Evolutionary conservation across 306 rosid genomes (phyloP).

Genomic region (Potentilla sterilis): DNA sequence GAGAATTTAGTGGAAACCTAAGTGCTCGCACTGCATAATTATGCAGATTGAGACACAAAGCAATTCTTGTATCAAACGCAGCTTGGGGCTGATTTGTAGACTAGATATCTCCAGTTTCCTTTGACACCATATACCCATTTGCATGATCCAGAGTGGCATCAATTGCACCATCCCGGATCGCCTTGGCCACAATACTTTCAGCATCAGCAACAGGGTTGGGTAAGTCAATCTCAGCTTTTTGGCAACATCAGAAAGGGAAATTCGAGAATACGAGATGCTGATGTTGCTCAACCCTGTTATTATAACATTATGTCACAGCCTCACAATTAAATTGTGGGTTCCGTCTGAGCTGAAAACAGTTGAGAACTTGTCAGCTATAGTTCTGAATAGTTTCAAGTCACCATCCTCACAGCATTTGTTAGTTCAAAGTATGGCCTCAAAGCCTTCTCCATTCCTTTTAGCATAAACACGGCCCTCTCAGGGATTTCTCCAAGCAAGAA

Average conservation of each 20-base stretch:
- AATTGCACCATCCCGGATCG: slow-evolving; percentile 85
- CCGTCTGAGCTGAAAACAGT: slow-evolving; percentile 65
- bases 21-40: slow-evolving; percentile 89
- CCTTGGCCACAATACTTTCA: slow-evolving; percentile 93
- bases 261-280: slow-evolving; percentile 92
- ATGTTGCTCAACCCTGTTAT: slow-evolving; percentile 96
- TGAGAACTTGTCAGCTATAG: slow-evolving; percentile 81
- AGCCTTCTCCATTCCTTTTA: slow-evolving; percentile 86
- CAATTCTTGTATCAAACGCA: slow-evolving; percentile 92
- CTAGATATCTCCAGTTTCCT: slow-evolving; percentile 95
- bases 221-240: slow-evolving; percentile 82
- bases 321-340: slow-evolving; percentile 90
- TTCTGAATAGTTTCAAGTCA: slow-evolving; percentile 87
- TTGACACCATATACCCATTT: slow-evolving; percentile 89
- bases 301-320: slow-evolving; percentile 92
- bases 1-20: slow-evolving; percentile 50
- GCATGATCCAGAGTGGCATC: slow-evolving; percentile 70
- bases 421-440: slow-evolving; percentile 94
- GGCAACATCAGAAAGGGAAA: slow-evolving; percentile 86
- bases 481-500: slow-evolving; percentile 93
- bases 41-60: slow-evolving; percentile 91
- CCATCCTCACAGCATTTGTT: slow-evolving; percentile 98
- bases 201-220: slow-evolving; percentile 73
- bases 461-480: slow-evolving; percentile 96
- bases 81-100: slow-evolving; percentile 80